These are phyloP conservation scores for Mycena alexandri DNA, from an alignment of 768 basidiomycete species.

Conservation along the genomic window DNA sequence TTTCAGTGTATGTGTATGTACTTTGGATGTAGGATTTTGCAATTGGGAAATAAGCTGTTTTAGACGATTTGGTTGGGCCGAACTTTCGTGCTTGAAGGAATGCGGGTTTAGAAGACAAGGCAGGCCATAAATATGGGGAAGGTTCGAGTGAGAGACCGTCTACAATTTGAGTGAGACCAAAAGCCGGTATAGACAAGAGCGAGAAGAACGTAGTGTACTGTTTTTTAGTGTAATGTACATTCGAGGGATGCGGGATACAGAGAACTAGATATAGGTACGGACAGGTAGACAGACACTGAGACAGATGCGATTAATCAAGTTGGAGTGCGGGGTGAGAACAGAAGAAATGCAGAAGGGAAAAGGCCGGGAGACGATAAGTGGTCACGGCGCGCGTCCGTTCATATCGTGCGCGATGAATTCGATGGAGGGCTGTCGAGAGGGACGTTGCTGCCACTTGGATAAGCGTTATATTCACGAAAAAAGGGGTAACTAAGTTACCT, in stretches of 20 bases:
- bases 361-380: background rate
- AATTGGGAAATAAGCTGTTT: too few species aligned
- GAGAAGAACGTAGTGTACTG: background rate
- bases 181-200: background rate
- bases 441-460: background rate
- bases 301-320: too few species aligned
- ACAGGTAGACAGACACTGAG: background rate
- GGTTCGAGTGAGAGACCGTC: background rate
- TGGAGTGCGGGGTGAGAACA: too few species aligned
- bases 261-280: background rate
- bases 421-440: slow-evolving; percentile 27
- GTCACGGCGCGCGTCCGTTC: slow-evolving; percentile 33
- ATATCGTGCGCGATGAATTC: slow-evolving; percentile 34
- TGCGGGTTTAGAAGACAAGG: too few species aligned
- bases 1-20: too few species aligned
- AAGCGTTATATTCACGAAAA: background rate
- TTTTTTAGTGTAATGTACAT: slow-evolving; percentile 18
- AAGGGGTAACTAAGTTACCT: slow-evolving; percentile 9
- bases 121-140: too few species aligned
- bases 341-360: background rate
- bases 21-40: too few species aligned
- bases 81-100: too few species aligned
- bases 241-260: slow-evolving; percentile 12
- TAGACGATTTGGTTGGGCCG: too few species aligned
- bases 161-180: background rate